Conservation (phyloP, 495 filamentous ascomycete species). For the Rhizodiscina lignyota region DNA sequence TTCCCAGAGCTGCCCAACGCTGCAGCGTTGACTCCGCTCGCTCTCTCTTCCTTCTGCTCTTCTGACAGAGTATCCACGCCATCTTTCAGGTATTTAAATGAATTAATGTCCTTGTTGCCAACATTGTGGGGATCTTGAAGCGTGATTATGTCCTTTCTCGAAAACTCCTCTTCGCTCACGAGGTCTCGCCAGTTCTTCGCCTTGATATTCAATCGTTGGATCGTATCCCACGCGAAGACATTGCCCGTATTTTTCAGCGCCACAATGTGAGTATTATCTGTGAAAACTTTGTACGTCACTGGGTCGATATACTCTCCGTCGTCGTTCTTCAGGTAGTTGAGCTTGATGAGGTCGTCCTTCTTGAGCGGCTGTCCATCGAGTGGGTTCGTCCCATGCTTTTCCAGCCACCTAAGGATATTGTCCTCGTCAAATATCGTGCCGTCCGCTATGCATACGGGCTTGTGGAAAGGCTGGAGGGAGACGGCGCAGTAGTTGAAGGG, state of each 20-base stretch:
- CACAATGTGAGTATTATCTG: conserved; percentile 94
- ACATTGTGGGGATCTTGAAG: conserved; percentile 94
- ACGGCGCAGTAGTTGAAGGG: conserved; percentile 98
- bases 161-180: conserved; percentile 75
- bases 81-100: conserved; percentile 81
- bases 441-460: conserved; percentile 25
- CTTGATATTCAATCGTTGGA: conserved; percentile 92
- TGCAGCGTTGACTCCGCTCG: conserved; percentile 53
- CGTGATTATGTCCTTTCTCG: conserved; percentile 84
- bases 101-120: conserved; percentile 62
- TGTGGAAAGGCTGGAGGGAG: conserved; percentile 62
- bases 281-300: conserved; percentile 92
- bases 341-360: conserved; percentile 69
- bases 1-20: conserved; percentile 72
- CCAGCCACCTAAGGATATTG: conserved; percentile 58
- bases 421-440: conserved; percentile 26
- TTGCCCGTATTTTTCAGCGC: conserved; percentile 79
- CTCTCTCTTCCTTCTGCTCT: conserved; percentile 39
- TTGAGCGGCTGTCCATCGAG: conserved; percentile 67
- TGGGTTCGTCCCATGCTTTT: conserved; percentile 77
- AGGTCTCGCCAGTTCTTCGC: conserved; percentile 92
- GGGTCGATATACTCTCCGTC: conserved; percentile 89
- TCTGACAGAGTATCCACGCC: conserved; percentile 54
- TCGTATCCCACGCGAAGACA: conserved; percentile 90
- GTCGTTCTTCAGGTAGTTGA: conserved; percentile 85